Evolutionary conservation across 2,329 filamentous ascomycete genomes (phyloP), one percentile per base, ranked within the genome.

Genomic region (Thyridium curvatum): DNA sequence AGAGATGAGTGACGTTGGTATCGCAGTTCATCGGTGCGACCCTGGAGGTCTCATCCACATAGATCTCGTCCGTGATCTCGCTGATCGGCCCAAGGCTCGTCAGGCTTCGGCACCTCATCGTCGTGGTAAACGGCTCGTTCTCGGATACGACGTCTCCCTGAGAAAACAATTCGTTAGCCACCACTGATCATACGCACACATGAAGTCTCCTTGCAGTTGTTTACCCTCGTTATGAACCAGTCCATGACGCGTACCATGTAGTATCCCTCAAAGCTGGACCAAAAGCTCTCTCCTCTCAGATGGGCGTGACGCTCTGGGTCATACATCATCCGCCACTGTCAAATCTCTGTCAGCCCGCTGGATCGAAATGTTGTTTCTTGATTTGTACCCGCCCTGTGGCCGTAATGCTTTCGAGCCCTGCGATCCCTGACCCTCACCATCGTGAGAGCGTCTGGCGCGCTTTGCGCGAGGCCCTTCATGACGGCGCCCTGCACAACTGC

Each of bases 401-500:
- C 67, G 39, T 69, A 70, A 43, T 68, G 61, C 46, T 66, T 69
- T 30, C 67, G 59, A 8, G 64, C 65, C 40, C 53, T 57, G 38
- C 66, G 58, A 29, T 64, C 63, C 43, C 57, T 55, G 21, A 70
- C 54, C 35, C 53, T 56, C 35, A 70, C 61, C 37, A 54, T 51
- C 10, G 58, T 59, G 18, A 58, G 55, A 10, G 51, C 47, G 8
- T 60, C 56, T 0, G 62, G 58, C 1, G 54, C 52, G 21, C 50
- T 52, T 15, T 59, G 55, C 2, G 62, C 60, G 2, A 72, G 52
- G 1, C 69, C 69, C 48, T 68, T 70, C 58, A 72, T 68, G 5
- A 68, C 66, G 12, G 72, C 72, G 7, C 72, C 72, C 28, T 66
- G 66, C 2, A 71, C 69, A 6, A 75, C 68, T 2, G 71, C 66